Conservation (phyloP, 768 basidiomycete genomes). For the Mycena galericulata region DNA sequence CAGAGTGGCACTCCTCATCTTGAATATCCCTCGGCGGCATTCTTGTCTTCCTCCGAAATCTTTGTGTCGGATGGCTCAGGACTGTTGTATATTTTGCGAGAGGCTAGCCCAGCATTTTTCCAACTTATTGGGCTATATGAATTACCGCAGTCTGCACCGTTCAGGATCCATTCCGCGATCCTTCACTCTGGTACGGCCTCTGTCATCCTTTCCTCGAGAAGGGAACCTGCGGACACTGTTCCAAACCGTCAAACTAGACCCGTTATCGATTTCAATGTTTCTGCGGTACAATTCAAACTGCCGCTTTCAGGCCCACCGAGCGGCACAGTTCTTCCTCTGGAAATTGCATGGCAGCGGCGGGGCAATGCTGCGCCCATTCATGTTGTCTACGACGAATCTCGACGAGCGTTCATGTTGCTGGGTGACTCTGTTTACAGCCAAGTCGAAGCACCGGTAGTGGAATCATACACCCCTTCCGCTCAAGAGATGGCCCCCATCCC, state of each 20-base stretch:
- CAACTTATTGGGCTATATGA: conserved; percentile 66
- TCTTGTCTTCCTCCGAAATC: conserved; percentile 60
- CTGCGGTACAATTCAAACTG: conserved; percentile 67
- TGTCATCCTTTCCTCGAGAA: conserved; percentile 70
- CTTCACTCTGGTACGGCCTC: conserved; percentile 54
- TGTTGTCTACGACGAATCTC: conserved; percentile 58
- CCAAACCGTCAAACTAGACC: conserved; percentile 31
- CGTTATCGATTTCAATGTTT: conserved; percentile 70
- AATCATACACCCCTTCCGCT: conserved; percentile 66
- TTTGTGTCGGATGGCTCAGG: conserved; percentile 81
- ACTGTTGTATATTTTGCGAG: conserved; percentile 68
- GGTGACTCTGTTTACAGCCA: conserved; percentile 69
- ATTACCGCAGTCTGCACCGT: conserved; percentile 56
- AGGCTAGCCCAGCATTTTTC: conserved; percentile 54
- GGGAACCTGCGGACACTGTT: conserved; percentile 44
- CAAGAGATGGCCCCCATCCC: conserved; percentile 82
- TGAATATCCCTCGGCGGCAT: conserved; percentile 82
- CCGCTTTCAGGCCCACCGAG: conserved; percentile 48
- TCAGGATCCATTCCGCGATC: conserved; percentile 58
- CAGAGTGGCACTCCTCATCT: conserved; percentile 56
- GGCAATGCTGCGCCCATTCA: conserved; percentile 80
- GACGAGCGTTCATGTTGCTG: conserved; percentile 64
- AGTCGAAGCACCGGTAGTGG: conserved; percentile 45
- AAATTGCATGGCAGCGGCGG: conserved; percentile 76
- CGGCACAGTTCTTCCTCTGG: conserved; percentile 52